Evolutionary conservation across 129 eudicot species (phyloP).

Genomic region (Helianthus annuus): DNA sequence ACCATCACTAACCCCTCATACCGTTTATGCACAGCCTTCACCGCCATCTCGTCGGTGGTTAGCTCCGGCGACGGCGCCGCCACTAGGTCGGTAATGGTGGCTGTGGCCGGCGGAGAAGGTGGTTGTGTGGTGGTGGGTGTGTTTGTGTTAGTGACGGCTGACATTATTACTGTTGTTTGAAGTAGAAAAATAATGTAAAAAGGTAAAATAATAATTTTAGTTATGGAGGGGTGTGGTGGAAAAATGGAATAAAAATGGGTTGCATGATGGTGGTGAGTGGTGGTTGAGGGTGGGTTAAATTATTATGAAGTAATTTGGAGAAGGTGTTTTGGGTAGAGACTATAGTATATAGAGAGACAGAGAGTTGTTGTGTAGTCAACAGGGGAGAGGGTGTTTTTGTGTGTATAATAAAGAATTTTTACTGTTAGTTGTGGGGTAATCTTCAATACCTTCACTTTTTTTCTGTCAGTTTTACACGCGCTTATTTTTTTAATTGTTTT

Average conservation of each 20-base stretch:
- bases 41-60: conserved; percentile 58
- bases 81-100: conserved; percentile 22
- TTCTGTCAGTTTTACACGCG: conserved; percentile 27
- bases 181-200: neutral
- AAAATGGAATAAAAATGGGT: conserved; percentile 20
- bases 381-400: conserved; percentile 29
- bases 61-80: conserved; percentile 11
- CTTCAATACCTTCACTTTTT: conserved; percentile 22
- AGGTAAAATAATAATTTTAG: neutral
- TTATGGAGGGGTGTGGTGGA: conserved; percentile 23
- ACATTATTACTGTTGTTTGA: conserved; percentile 30
- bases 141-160: conserved; percentile 37
- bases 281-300: conserved; percentile 31
- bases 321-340: conserved; percentile 28
- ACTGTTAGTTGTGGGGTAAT: conserved; percentile 17
- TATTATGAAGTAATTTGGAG: conserved; percentile 19
- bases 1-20: conserved; percentile 84
- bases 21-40: conserved; percentile 74
- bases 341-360: neutral
- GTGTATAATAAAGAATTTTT: conserved; percentile 27
- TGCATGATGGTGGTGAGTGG: conserved; percentile 32
- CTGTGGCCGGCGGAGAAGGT: conserved; percentile 11
- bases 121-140: conserved; percentile 32
- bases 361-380: conserved; percentile 31
- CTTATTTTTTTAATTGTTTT: neutral